These are phyloP conservation scores for Calamus simplicifolius DNA, from an alignment of 176 grass and related monocot species.

Conservation along the genomic window DNA sequence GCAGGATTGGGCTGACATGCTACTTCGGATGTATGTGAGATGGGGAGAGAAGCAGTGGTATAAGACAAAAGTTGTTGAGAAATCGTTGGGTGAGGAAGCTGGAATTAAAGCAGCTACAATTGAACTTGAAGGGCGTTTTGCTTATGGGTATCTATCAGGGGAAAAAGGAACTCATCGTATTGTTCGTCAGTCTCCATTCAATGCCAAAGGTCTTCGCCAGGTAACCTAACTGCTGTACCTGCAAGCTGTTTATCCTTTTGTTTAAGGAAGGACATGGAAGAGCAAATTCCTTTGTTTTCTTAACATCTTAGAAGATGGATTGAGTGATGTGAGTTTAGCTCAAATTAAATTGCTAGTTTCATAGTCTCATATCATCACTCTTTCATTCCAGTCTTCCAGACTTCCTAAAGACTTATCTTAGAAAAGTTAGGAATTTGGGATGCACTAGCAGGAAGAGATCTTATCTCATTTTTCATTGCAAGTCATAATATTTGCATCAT, in stretches of 20 bases:
- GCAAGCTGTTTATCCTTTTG: not conserved
- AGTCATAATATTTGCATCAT: no score
- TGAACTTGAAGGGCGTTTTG: slow-evolving; percentile 77
- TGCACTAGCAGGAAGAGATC: no score
- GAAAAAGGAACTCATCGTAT: slow-evolving; percentile 98
- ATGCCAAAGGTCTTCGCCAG: slow-evolving; percentile 94
- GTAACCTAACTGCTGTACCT: slow-evolving; percentile 23
- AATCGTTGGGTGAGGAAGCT: slow-evolving; percentile 84
- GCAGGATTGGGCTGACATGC: slow-evolving; percentile 97
- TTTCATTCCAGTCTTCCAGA: no score
- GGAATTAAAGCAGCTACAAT: slow-evolving; percentile 93
- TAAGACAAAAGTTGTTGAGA: slow-evolving; percentile 81
- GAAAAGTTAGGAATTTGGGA: no score
- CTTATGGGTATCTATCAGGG: slow-evolving; percentile 90
- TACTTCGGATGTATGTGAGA: slow-evolving; percentile 87
- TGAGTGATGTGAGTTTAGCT: no score
- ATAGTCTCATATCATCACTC: no score
- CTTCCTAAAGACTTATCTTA: no score
- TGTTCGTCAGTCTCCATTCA: slow-evolving; percentile 93
- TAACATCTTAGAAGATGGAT: no score
- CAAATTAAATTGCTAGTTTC: no score
- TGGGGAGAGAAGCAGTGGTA: slow-evolving; percentile 95
- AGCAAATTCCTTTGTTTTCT: no score
- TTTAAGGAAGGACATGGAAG: not conserved
- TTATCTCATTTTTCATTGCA: no score